These are phyloP conservation scores for Paspalum vaginatum DNA, from an alignment of 176 grass and related monocot species.

Conservation along the genomic window DNA sequence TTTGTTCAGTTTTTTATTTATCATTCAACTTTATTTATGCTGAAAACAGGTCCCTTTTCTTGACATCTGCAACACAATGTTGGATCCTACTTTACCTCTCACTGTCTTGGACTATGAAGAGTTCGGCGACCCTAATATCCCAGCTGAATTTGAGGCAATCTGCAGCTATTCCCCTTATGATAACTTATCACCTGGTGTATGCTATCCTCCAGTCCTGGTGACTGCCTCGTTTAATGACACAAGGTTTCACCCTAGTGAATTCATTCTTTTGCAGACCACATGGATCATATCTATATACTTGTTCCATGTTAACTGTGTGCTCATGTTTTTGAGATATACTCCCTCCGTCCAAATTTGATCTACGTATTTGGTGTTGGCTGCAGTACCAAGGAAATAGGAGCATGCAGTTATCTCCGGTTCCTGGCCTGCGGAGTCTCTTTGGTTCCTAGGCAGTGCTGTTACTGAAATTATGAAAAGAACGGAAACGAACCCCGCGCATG, in stretches of 20 bases:
- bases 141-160: slow-evolving; percentile 74
- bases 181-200: slow-evolving; percentile 60
- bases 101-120: slow-evolving; percentile 95
- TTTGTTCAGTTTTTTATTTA: neutral
- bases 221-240: slow-evolving; percentile 84
- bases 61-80: slow-evolving; percentile 88
- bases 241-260: slow-evolving; percentile 57
- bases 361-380: too few relatives aligned
- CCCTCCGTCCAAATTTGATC: too few relatives aligned
- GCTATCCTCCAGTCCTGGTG: slow-evolving; percentile 79
- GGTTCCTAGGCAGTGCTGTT: too few relatives aligned
- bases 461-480: too few relatives aligned
- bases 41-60: slow-evolving; percentile 87
- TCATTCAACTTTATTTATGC: slow-evolving; percentile 25
- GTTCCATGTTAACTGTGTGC: neutral
- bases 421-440: too few relatives aligned
- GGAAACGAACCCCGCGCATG: too few relatives aligned
- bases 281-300: slow-evolving; percentile 17
- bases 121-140: slow-evolving; percentile 79
- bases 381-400: too few relatives aligned
- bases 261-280: neutral
- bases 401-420: too few relatives aligned
- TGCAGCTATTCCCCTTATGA: slow-evolving; percentile 79
- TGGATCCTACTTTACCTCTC: slow-evolving; percentile 92
- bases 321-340: neutral